These are phyloP conservation scores for Nakazawaea ambrosiae DNA, from an alignment of 805 yeast genomes.

Conservation along the genomic window DNA sequence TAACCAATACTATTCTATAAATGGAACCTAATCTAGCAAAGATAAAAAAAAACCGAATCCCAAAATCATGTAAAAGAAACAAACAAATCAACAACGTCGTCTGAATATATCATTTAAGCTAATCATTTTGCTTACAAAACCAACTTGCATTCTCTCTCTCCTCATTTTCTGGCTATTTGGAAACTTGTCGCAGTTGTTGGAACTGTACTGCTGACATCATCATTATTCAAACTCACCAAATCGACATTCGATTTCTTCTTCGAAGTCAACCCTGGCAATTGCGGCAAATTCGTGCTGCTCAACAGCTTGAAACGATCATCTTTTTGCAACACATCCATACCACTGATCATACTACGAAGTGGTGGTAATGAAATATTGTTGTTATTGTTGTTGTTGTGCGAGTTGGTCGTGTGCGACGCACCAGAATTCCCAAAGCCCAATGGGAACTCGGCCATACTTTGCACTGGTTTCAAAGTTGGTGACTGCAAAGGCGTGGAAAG, in stretches of 20 bases:
- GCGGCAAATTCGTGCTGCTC: conserved; percentile 22
- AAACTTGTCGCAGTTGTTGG: background rate
- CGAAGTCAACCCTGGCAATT: conserved; percentile 19
- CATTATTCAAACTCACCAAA: conserved; percentile 9
- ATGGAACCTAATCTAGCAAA: too few species aligned
- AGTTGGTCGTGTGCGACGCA: background rate
- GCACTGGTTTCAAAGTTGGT: conserved; percentile 25
- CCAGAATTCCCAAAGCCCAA: background rate
- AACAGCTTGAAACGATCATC: conserved; percentile 15
- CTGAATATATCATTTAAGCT: too few species aligned
- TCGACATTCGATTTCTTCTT: conserved; percentile 12
- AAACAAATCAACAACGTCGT: too few species aligned
- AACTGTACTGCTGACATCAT: conserved; percentile 5
- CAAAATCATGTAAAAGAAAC: too few species aligned
- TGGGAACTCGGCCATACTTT: background rate
- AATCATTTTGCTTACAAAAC: too few species aligned
- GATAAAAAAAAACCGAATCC: too few species aligned
- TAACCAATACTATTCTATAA: too few species aligned
- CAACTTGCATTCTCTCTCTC: too few species aligned
- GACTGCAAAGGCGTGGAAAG: conserved; percentile 28
- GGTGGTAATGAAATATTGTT: conserved; percentile 22
- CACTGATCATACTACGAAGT: conserved; percentile 23
- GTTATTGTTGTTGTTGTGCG: background rate
- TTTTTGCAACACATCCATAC: conserved; percentile 18
- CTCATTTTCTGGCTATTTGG: too few species aligned